Evolutionary conservation across 306 rosid species (phyloP).

Genomic region (Citrullus amarus): DNA sequence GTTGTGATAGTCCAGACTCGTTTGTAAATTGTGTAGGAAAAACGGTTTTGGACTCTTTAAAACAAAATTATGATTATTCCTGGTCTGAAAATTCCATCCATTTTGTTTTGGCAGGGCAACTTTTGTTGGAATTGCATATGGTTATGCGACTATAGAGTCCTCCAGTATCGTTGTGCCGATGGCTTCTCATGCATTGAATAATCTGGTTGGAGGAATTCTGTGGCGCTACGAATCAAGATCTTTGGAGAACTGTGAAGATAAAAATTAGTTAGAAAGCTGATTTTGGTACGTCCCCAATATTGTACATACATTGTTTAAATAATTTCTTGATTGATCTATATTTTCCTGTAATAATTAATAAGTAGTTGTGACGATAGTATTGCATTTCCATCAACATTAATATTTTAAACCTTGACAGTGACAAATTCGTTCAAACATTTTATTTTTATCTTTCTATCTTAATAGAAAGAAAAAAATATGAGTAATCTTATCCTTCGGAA

Average conservation of each 20-base stretch:
- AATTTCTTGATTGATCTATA: no score
- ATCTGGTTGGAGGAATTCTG: slow-evolving; percentile 64
- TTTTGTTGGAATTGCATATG: slow-evolving; percentile 79
- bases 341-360: no score
- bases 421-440: no score
- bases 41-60: background rate
- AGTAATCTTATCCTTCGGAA: no score
- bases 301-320: no score
- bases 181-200: slow-evolving; percentile 80
- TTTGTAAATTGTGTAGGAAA: background rate
- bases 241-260: slow-evolving; percentile 5
- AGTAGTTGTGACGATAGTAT: no score
- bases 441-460: no score
- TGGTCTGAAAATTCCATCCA: background rate
- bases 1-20: background rate
- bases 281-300: background rate
- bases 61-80: background rate
- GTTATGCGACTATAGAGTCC: slow-evolving; percentile 64
- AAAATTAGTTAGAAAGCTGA: background rate
- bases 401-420: no score
- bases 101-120: slow-evolving; percentile 57
- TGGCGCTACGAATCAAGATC: slow-evolving; percentile 52
- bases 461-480: no score
- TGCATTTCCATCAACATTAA: no score
- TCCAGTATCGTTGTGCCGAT: slow-evolving; percentile 74